Evolutionary conservation across 352 stramenopile genomes (phyloP), one percentile per base, ranked within the genome.

Genomic region (Globisporangium paddicum): DNA sequence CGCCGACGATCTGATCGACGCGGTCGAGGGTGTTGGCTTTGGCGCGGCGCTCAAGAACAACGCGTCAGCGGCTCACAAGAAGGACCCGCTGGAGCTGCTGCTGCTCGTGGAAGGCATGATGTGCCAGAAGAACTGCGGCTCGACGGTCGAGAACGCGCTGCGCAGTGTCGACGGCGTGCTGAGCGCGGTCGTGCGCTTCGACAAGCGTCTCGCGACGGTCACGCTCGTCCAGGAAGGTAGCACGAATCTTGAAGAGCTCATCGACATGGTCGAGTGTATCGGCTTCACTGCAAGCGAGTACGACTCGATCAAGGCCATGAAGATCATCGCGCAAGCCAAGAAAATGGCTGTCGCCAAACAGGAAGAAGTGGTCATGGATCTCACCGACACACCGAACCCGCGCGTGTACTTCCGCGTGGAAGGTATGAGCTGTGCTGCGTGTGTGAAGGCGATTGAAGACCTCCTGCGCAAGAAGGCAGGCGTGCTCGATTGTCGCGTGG

Each of bases 101-200:
- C 61, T 96, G 56, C 64, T 90, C 28, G 84, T 98, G 3, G 92
- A 98, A 63, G 92, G 92, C 47, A 97, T 97, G 82, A 97, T 96
- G 73, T 97, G 90, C 52, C 89, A 98, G 72, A 98, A 98, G 55
- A 98, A 98, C 70, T 97, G 93, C 64, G 96, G 96, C 53, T 89
- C 69, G 37, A 97, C 90, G 5, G 88, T 97, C 5, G 62, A 91
- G 67, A 93, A 93, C 67, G 87, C 89, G 37, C 67, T 97, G 58
- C 60, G 68, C n/a, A 71, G 64, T n/a, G 82, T 95, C 30, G 68
- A 84, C 49, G 86, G 87, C 54, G 90, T 97, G 40, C 46, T 68
- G 37, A 56, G 62, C 18, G 90, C 69, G 0, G 71, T 89, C 19
- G 88, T 96, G 19, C 67, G 63, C 41, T 95, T 96, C 54, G 80